Base-by-base conservation (phyloP, 768 basidiomycete genomes). In the Leccinum imitatum region DNA sequence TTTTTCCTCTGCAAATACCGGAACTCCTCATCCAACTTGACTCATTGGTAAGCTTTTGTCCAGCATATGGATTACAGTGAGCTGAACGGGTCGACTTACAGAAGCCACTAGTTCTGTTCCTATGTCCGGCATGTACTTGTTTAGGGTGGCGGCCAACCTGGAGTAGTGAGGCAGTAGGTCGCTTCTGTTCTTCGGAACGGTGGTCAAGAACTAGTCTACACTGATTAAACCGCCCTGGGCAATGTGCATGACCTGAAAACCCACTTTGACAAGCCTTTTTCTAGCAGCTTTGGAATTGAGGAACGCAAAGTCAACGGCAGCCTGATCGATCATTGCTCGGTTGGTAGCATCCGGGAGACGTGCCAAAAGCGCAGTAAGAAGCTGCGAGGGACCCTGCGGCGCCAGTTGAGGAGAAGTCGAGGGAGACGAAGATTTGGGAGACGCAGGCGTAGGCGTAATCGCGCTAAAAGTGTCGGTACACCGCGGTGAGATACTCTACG, bases 271-370 rank as follows among this genome's bases (percentile, higher is more conserved):
- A 44, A 98, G 81, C 58, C 97, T 78, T 72, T 96, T 98, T 66
- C 97, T 80, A 13, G 95, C 93, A 21, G 96, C 94, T 72, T 98
- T 98, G 47, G 94, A 95, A 70, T 98, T 99, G 59, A 99, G 79
- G 69, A 95, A 93, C 0, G 94, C 93, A 72, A 99, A 99, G 63
- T 99, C 96, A 41, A 98, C 85, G 0, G 95, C 95, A 30, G 90
- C 89, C 74, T 96, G 93, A 71, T 99, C 97, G 59, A 98, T 91
- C 60, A 93, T 73, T 2, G 84, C 82, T 15, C 92, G 85, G 68
- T 94, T 98, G 13, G 91, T 95, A n/a, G 92, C 91, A 71, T 99
- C 96, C 0, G 96, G 91, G 11, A 99, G 80, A 30, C 95, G 90
- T 35, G 90, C 87, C 41, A 99, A 86, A 19, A 99, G 79, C 11